Base-by-base conservation (phyloP, 1,284 basidiomycete species). In the Naganishia albida region DNA sequence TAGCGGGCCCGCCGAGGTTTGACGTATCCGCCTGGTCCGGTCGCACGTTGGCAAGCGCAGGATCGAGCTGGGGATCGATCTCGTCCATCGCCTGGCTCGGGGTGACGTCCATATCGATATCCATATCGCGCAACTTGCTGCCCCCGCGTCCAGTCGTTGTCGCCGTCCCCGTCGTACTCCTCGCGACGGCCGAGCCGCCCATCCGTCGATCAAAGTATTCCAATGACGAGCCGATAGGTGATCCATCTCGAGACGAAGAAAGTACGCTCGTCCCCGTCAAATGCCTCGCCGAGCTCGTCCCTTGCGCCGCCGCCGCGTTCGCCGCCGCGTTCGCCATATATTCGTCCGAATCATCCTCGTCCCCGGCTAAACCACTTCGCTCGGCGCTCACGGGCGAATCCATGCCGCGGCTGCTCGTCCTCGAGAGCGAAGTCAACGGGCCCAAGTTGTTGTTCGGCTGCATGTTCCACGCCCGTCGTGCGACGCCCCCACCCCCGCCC, bases 311-410 rank as follows among this genome's bases (percentile, higher is more conserved):
- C 30, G 38, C 7, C 15, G 16, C 34, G 48, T 23, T 16, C 18
- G 55, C 23, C 4, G 56, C 56, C 2, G 57, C 57, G 18, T 38
- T 40, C n/a, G 55, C 42, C 38, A 26, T 39, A 15, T 51, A 51
- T 34, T 63, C 60, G 50, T 63, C 51, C 23, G 39, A 42, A 25
- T 62, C 59, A n/a, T 63, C 60, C 15, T 66, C 65, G 48, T 66
- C 65, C 7, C 53, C 65, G 23, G 50, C 39, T 16, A 53, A 34
- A 2, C 65, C 65, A 30, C 65, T 66, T 28, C 65, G 30, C 39
- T 66, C 65, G 44, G 57, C 59, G 48, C 59, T 62, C 25, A 66
- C 59, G 25, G 65, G 65, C 16, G 65, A 66, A 63, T 66, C 65
- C 40, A 66, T 54, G 25, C 65, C 65, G 8, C 65, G 65, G 42